phyloP scores from a whole-genome alignment of 1,139 yeast genomes.

The Schizosaccharomyces versatilis region DNA sequence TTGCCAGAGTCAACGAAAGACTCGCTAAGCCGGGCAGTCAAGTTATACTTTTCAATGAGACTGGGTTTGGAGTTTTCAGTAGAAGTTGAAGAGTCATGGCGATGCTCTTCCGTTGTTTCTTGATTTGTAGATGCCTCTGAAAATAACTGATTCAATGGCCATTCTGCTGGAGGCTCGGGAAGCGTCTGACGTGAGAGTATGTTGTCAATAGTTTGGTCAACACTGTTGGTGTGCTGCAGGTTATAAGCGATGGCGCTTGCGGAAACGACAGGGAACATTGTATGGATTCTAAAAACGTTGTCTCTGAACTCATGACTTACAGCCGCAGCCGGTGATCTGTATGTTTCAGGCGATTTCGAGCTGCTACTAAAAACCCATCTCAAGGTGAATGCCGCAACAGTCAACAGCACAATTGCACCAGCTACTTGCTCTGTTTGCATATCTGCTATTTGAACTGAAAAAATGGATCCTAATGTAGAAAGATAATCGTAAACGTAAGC shows the following conservation, averaged over 20 bases:
- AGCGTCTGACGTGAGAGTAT: conserved; percentile 5
- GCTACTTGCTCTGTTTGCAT: conserved; percentile 1
- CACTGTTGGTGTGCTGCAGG: conserved; percentile 7
- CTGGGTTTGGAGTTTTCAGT: not conserved
- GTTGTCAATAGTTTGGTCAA: conserved; percentile 10
- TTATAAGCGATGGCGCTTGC: conserved; percentile 10
- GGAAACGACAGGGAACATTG: conserved; percentile 10
- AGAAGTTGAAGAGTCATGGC: not conserved
- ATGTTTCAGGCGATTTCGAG: conserved; percentile 1
- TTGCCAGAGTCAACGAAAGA: not conserved
- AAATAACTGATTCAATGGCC: conserved; percentile 2
- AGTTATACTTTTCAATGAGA: conserved; percentile 3
- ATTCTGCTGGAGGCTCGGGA: conserved; percentile 7
- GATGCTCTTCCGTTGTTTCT: not conserved
- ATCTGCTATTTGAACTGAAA: not conserved
- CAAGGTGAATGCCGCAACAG: not conserved
- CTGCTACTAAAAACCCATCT: not conserved
- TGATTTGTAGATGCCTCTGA: not conserved
- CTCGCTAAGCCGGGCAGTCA: not conserved
- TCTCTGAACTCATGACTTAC: conserved; percentile 5
- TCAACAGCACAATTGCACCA: not conserved
- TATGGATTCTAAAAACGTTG: conserved; percentile 3
- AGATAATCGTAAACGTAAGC: too few species aligned
- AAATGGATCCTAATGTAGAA: not conserved
- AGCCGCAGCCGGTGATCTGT: conserved; percentile 3